Percentiles rank a stretch among this genome's conserved stretches.
phyloP scores from a whole-genome alignment of 202 grass and related monocot species.

The Musa balbisiana region DNA sequence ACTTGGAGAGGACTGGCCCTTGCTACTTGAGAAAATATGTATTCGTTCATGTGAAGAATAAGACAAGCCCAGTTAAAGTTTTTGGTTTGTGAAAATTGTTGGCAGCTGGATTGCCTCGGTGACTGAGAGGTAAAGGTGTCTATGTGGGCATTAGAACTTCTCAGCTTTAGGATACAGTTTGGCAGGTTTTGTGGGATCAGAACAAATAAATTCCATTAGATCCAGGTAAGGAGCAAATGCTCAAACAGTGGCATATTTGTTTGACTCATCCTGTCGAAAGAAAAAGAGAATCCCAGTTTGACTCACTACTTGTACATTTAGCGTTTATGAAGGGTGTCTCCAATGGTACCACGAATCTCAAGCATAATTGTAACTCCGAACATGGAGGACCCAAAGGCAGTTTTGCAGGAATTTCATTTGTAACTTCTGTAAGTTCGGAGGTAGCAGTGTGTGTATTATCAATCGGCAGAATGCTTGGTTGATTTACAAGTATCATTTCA shows the following conservation, averaged over 20 bases:
- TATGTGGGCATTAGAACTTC: no score
- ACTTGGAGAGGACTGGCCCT: conserved; percentile 58
- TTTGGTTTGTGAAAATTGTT: background rate
- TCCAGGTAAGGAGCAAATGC: no score
- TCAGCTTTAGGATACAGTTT: no score
- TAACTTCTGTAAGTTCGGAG: background rate
- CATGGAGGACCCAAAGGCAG: background rate
- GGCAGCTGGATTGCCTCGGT: no score
- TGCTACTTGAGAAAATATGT: conserved; percentile 64
- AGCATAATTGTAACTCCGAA: no score
- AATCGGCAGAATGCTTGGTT: background rate
- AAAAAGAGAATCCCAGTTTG: background rate
- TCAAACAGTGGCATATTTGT: no score
- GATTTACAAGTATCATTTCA: background rate
- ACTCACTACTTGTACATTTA: background rate
- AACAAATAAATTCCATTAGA: no score
- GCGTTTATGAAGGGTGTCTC: background rate
- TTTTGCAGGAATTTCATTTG: conserved; percentile 2
- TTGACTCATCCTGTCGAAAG: background rate
- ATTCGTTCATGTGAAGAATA: conserved; percentile 3
- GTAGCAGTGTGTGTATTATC: background rate
- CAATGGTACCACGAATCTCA: no score
- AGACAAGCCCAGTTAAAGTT: background rate
- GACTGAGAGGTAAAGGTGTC: no score
- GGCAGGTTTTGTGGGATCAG: no score